Base-by-base conservation (phyloP, 768 basidiomycete genomes). In the Collybiopsis luxurians region DNA sequence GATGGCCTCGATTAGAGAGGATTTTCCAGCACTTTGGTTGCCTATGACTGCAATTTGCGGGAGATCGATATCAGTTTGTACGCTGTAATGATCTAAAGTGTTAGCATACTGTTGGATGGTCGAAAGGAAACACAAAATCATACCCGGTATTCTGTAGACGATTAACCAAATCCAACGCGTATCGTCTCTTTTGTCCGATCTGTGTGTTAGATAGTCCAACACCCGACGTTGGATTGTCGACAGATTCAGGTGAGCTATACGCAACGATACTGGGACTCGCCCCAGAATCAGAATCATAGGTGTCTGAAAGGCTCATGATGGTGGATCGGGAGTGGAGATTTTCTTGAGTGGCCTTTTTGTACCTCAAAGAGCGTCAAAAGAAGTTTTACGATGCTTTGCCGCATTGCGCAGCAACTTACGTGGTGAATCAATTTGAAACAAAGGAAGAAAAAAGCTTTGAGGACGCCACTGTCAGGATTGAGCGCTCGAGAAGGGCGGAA, bases 1-100 rank as follows among this genome's bases (percentile, higher is more conserved):
- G 44, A 91, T 89, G 0, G 86, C 80, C 61, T 91, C 89, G 11
- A 91, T 90, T 3, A 90, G 75, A 0, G 89, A 90, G 0, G 87
- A 89, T 62, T 90, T 90, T 0, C 89, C 89, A 0, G 86, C 86
- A 43, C 84, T 87, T 60, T 91, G 89, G 1, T 76, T 79, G 0
- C 89, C 89, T 17, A 89, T 79, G 42, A 90, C 89, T 0, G 83
- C 85, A 30, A 91, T 89, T 59, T 83, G 81, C 0, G 90, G 89
- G 0, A 91, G 70, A 61, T 89, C 86, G 10, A 92, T 81, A 52
- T 90, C 86, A 13, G 79, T 73, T 59, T 89, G 82, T 0, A 86
- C 85, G 0, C 89, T 90, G 56, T 42, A 17, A 23, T n/a, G 7
- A 56, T 28, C 49, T n/a, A n/a, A n/a, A n/a, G n/a, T n/a, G n/a